phyloP scores from a whole-genome alignment of 345 rosid genomes.

The Moricandia arvensis region DNA sequence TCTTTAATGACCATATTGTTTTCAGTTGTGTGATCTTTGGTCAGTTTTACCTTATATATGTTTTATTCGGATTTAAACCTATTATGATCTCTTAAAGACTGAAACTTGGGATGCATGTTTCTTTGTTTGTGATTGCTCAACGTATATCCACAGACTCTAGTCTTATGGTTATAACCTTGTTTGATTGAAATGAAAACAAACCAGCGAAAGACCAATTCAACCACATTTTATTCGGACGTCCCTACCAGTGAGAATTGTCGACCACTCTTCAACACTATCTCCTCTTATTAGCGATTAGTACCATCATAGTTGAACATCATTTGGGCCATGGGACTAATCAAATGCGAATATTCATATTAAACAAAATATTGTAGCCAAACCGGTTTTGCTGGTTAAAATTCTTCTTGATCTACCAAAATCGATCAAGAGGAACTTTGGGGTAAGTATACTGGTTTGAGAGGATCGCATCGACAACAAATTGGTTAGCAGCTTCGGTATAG shows the following conservation, averaged over 20 bases:
- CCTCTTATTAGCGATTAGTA: not conserved
- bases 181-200: too few species aligned
- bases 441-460: constrained; percentile 47
- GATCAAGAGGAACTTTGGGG: constrained; percentile 46
- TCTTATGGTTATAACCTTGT: too few species aligned
- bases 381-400: not conserved
- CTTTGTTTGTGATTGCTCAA: not conserved
- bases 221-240: too few species aligned
- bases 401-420: constrained; percentile 42
- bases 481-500: constrained; percentile 67
- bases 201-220: too few species aligned
- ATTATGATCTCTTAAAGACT: not conserved
- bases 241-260: too few species aligned
- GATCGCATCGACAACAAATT: constrained; percentile 42
- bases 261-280: too few species aligned
- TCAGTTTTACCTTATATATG: not conserved
- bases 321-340: not conserved
- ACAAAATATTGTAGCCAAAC: not conserved
- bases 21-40: not conserved
- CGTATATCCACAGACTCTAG: not conserved
- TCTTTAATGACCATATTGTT: not conserved
- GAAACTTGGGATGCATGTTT: not conserved
- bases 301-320: not conserved
- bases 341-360: not conserved
- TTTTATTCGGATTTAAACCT: not conserved